Base-by-base conservation (phyloP, 2,329 filamentous ascomycete species). In the Penicillium sclerotiorum region DNA sequence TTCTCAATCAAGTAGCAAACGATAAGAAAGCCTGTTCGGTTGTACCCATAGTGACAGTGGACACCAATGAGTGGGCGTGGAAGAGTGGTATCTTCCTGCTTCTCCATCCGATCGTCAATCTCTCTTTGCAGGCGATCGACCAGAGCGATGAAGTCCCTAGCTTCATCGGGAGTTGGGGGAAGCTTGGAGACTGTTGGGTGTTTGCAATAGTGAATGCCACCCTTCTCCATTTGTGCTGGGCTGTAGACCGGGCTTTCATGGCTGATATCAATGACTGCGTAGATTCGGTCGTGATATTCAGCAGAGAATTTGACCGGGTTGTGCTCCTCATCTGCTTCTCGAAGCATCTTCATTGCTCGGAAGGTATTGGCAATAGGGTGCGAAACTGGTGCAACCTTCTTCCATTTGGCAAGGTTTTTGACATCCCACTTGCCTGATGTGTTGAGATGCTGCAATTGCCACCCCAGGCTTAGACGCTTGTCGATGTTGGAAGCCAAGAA, bases 391-490 rank as follows among this genome's bases (percentile, higher is more conserved):
- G 77, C 72, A 1, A 95, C 88, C 15, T 84, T 84, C 68, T 89
- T 82, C 93, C 93, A 97, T 67, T 97, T 97, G 51, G 82, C 85
- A 9, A 96, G 79, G 64, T 97, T 97, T 74, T 97, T 97, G 59
- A 97, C 90, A 65, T 96, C 93, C 93, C 93, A 97, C 73, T 97
- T 97, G 3, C 92, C 92, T 59, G 91, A 89, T 1, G 88, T 90
- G 2, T 88, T 90, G 20, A 97, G 83, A 62, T 94, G 87, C 61
- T 93, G 88, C 13, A 97, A 78, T 71, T 97, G 93, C 92, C 93
- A 97, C 36, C 87, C 89, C 22, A 93, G 82, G 1, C 85, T 89
- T 12, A 96, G 80, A 8, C 91, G 85, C 8, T 84, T 80, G 8
- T 92, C 92, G 46, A 96, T 79, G 61, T 90, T 81, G 3, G 80